phyloP scores from a whole-genome alignment of 352 stramenopile species.

The Globisporangium lucens region DNA sequence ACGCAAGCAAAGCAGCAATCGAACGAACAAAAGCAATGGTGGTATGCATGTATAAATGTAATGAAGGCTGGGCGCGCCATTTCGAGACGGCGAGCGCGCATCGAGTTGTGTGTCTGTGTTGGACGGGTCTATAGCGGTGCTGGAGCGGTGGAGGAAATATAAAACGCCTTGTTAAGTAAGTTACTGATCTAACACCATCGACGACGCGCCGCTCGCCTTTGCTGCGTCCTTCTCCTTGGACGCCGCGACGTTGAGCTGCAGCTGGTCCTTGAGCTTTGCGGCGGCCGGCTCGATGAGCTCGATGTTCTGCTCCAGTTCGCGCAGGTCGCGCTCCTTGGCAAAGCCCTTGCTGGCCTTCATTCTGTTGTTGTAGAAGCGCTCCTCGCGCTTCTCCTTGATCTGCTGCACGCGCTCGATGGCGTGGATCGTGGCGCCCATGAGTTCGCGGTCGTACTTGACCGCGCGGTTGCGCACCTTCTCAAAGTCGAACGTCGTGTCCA shows the following conservation, averaged over 20 bases:
- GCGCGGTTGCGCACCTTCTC: slow-evolving; percentile 98
- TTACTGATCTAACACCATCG: slow-evolving; percentile 89
- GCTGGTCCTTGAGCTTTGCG: slow-evolving; percentile 66
- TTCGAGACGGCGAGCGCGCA: not conserved
- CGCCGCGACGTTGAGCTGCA: slow-evolving; percentile 63
- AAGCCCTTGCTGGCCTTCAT: slow-evolving; percentile 90
- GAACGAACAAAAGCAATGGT: not conserved
- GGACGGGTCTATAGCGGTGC: not conserved
- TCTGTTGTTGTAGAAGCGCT: slow-evolving; percentile 97
- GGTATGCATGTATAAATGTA: not conserved
- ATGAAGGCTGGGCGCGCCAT: not conserved
- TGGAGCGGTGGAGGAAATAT: slow-evolving; percentile 7
- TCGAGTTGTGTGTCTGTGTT: not conserved
- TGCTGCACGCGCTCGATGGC: slow-evolving; percentile 97
- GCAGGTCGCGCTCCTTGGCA: slow-evolving; percentile 76
- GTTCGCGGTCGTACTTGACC: slow-evolving; percentile 99
- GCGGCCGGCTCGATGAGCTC: slow-evolving; percentile 78
- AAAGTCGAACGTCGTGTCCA: slow-evolving; percentile 99
- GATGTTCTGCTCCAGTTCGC: slow-evolving; percentile 86
- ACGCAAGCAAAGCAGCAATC: too few relatives aligned
- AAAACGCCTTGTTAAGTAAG: slow-evolving; percentile 27
- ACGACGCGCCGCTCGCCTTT: slow-evolving; percentile 51
- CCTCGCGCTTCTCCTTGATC: slow-evolving; percentile 96
- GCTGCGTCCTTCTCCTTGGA: slow-evolving; percentile 65
- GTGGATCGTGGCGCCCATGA: slow-evolving; percentile 98